Evolutionary conservation across 2,329 filamentous ascomycete genomes (phyloP), one percentile per base, ranked within the genome.

Genomic region (Claviceps monticola): DNA sequence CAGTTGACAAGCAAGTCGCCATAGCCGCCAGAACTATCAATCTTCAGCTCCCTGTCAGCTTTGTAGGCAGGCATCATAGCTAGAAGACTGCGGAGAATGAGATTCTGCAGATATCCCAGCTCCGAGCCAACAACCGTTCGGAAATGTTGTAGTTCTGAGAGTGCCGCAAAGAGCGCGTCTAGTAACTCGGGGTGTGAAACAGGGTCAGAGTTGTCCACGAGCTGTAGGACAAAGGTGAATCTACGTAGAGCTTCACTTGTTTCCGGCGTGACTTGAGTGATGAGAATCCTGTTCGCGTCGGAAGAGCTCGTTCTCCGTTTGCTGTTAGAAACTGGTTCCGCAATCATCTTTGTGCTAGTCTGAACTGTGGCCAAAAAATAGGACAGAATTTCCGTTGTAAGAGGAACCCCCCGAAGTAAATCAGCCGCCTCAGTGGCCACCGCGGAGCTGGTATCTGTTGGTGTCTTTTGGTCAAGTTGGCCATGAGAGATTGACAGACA

Each of bases 1-100:
- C 90, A 96, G 62, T 94, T 90, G 48, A 97, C 89, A 51, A 98
- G 82, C 46, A 97, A 70, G 64, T 98, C 93, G 3, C 88, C 87
- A 53, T 94, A 83, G 41, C 95, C 85, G 39, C 82, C 83, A 2
- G 86, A 84, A 46, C 82, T 80, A 64, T 94, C 88, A 52, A 95
- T 83, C 53, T 79, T 77, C 42, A 84, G 71, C 37, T 68, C 69
- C 61, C 74, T 73, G 65, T 80, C 73, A 49, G 69, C 66, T 67
- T 86, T 86, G 60, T 86, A 83, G 0, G 81, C 80, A 53, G 88
- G 84, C 58, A 97, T 82, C 68, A 97, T 95, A 43, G 84, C 82
- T 49, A 91, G 74, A 37, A 98, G 74, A 59, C 86, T 89, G 56
- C 85, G 80, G 41, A 98, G 76, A 7, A 93, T 82, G 50, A 97